Evolutionary conservation across 148 eudicot genomes (phyloP), one percentile per base, ranked within the genome.

Genomic region (Vaccinium macrocarpon): DNA sequence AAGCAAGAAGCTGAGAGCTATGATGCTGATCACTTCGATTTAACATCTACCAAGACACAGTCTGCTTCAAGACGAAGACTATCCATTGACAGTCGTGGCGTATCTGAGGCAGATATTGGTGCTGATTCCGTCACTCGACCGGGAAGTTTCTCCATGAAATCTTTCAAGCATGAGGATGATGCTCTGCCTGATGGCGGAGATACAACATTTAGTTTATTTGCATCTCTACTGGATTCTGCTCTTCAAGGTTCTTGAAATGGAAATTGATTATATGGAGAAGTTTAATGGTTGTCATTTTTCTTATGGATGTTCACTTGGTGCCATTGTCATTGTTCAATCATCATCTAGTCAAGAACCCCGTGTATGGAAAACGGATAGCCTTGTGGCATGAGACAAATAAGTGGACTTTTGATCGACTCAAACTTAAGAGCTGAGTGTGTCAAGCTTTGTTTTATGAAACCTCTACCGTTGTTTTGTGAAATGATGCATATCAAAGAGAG

Each of bases 161-260:
- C 90, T 13, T 86, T 89, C 89, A 97, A 95, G 85, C 84, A 85
- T 52, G 99, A 97, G 88, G 91, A 91, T 64, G 92, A 91, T 89
- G 92, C 59, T 18, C 68, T 81, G 55, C 55, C 85, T 21, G 98
- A 97, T 87, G 86, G 86, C 64, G 94, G 87, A 64, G 95, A 97
- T 84, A 74, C 94, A 81, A 95, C 97, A n/a, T 91, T 91, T 85
- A 55, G 87, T 78, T 84, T 92, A 48, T 97, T 95, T 88, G 97
- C 97, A 18, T 91, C 94, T 84, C 94, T 95, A 55, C 85, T 97
- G 48, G 99, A 97, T 88, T 95, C 97, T 84, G 90, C 97, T 80
- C 84, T 92, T 81, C 92, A 93, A 97, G 97, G 99, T 97, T 85
- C 89, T 81, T 85, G 38, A 42, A 38, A 23, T 1, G 9, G 2